phyloP scores from a whole-genome alignment of 2,329 filamentous ascomycete species.

The Penicillium sp. region DNA sequence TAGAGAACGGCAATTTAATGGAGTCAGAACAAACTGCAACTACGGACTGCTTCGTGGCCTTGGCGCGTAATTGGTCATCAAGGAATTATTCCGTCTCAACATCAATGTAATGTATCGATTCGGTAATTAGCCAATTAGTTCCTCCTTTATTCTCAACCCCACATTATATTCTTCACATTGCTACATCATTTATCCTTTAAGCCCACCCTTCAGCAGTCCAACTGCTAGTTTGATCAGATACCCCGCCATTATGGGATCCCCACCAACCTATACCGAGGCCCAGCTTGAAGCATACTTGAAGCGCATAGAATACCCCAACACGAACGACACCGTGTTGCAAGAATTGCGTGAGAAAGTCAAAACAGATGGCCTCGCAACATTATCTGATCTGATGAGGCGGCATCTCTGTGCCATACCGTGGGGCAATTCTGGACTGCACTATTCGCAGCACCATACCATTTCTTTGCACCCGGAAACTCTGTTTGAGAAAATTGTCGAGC shows the following conservation, averaged over 20 bases:
- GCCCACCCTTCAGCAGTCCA: neutral
- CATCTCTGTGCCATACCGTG: conserved; percentile 55
- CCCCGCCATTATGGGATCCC: conserved; percentile 9
- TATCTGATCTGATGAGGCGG: conserved; percentile 39
- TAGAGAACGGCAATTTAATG: too few relatives aligned
- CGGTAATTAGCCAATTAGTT: too few relatives aligned
- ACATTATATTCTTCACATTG: too few relatives aligned
- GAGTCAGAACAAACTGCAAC: too few relatives aligned
- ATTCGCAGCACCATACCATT: conserved; percentile 50
- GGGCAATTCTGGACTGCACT: conserved; percentile 59
- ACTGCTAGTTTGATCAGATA: neutral
- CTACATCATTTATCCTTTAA: neutral
- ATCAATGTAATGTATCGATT: neutral
- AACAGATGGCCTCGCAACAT: conserved; percentile 30
- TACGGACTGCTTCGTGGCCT: too few relatives aligned
- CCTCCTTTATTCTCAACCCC: too few relatives aligned
- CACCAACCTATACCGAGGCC: conserved; percentile 33
- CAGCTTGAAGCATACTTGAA: conserved; percentile 40
- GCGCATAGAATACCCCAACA: conserved; percentile 28
- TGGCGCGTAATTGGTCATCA: neutral
- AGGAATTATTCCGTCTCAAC: neutral
- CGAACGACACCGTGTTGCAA: conserved; percentile 22
- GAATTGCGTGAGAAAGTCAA: conserved; percentile 29
- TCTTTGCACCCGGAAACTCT: conserved; percentile 51
- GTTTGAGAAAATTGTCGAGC: conserved; percentile 54